These are phyloP conservation scores for Colletotrichum siamense DNA, from an alignment of 2,329 filamentous ascomycete species.

Conservation along the genomic window DNA sequence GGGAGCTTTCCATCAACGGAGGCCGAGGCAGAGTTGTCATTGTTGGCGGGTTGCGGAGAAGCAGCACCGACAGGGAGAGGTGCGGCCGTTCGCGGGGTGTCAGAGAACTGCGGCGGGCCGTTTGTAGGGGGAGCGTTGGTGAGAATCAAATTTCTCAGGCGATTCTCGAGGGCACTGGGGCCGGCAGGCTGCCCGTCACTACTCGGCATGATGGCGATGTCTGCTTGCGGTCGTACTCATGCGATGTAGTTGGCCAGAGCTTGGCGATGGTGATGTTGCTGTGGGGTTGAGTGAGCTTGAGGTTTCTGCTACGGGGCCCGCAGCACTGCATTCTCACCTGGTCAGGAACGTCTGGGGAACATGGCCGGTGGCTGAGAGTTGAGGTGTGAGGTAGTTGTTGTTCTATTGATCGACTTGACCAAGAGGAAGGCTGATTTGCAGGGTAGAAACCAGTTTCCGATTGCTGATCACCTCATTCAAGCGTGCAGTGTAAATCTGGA, in stretches of 20 bases:
- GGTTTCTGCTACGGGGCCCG: neutral
- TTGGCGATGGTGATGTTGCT: slow-evolving; percentile 1
- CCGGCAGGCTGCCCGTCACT: slow-evolving; percentile 26
- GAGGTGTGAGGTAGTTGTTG: neutral
- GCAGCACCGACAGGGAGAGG: neutral
- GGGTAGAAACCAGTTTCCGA: neutral
- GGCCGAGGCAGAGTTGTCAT: slow-evolving; percentile 6
- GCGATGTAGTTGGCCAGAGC: neutral
- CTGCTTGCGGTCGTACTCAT: neutral
- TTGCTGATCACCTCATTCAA: neutral
- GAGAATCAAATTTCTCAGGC: slow-evolving; percentile 65
- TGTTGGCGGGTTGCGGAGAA: neutral
- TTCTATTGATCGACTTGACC: neutral
- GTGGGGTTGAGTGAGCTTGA: slow-evolving; percentile 4
- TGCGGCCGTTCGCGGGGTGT: slow-evolving; percentile 13
- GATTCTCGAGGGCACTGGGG: slow-evolving; percentile 58
- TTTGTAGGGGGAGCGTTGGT: slow-evolving; percentile 45
- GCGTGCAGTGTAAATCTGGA: slow-evolving; percentile 4
- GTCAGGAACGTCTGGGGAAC: neutral
- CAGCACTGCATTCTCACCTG: neutral
- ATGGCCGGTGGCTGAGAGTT: neutral
- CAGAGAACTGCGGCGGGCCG: slow-evolving; percentile 23
- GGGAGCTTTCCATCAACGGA: slow-evolving; percentile 41
- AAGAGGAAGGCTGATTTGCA: neutral
- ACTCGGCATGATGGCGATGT: neutral